These are phyloP conservation scores for Trichoderma parareesei DNA, from an alignment of 495 filamentous ascomycete genomes.

Conservation along the genomic window DNA sequence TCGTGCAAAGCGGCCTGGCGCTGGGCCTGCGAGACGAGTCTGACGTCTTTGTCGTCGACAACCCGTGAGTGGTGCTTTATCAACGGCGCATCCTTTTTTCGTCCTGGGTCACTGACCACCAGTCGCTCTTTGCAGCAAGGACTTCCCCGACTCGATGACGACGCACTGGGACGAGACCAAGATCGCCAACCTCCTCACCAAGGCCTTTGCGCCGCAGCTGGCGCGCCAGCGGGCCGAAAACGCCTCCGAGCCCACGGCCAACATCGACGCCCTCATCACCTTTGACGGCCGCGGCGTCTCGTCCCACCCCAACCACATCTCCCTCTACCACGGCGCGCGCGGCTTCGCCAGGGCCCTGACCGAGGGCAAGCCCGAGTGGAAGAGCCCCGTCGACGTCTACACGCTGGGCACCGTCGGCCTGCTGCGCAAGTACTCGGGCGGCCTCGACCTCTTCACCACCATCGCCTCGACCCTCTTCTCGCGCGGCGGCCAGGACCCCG, in stretches of 20 bases:
- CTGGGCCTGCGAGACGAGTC: constrained; percentile 65
- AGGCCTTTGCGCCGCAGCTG: constrained; percentile 59
- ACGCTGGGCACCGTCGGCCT: constrained; percentile 65
- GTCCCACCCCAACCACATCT: constrained; percentile 84
- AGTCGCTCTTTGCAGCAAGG: constrained; percentile 23
- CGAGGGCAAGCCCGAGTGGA: constrained; percentile 56
- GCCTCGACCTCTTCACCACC: constrained; percentile 65
- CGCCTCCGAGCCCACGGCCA: constrained; percentile 41
- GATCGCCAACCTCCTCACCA: constrained; percentile 58
- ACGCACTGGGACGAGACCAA: constrained; percentile 60
- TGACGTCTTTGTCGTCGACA: constrained; percentile 77
- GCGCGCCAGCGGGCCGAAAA: constrained; percentile 23
- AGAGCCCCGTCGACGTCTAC: constrained; percentile 70
- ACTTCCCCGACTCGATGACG: constrained; percentile 84
- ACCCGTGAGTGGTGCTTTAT: constrained; percentile 31
- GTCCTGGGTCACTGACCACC: not conserved
- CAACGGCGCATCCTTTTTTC: not conserved
- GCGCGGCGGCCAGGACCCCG: constrained; percentile 25
- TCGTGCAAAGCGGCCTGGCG: constrained; percentile 63
- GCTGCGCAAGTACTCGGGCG: constrained; percentile 67
- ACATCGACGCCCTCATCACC: constrained; percentile 77
- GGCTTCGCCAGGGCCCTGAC: constrained; percentile 57
- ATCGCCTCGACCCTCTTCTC: constrained; percentile 41
- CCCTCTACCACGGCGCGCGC: constrained; percentile 73
- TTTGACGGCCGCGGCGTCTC: constrained; percentile 79